Evolutionary conservation across 73 alveolate genomes (phyloP).

Genomic region (Durusdinium trenchii): DNA sequence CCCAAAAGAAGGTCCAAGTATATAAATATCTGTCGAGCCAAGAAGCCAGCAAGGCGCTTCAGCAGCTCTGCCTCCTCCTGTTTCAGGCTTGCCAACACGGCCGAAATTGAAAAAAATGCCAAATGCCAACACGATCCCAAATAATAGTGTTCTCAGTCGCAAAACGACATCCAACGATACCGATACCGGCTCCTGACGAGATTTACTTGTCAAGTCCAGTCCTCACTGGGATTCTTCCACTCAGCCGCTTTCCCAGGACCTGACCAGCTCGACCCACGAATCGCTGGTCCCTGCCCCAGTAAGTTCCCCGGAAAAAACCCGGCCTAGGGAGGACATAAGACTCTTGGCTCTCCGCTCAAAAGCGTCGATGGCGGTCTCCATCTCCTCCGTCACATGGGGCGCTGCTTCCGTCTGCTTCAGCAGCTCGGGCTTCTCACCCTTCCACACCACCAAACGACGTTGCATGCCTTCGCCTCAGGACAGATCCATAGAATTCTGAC

Average conservation of each 20-base stretch:
- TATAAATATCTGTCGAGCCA: too few species aligned
- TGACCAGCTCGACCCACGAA: not conserved
- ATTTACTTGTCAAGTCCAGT: too few species aligned
- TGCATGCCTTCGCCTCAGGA: conserved; percentile 71
- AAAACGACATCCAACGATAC: too few species aligned
- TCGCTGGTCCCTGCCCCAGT: not conserved
- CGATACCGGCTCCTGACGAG: too few species aligned
- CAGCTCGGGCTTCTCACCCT: not conserved
- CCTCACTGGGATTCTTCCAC: conserved; percentile 85
- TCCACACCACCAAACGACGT: conserved; percentile 60
- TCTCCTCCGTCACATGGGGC: not conserved
- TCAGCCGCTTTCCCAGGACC: conserved; percentile 91
- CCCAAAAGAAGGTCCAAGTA: too few species aligned
- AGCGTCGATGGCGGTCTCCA: conserved; percentile 82
- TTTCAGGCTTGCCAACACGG: too few species aligned
- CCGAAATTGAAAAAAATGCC: too few species aligned
- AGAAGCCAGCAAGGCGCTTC: not conserved
- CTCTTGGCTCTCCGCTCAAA: conserved; percentile 72
- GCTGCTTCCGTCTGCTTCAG: not conserved
- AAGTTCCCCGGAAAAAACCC: not conserved
- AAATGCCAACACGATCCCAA: too few species aligned
- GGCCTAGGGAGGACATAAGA: conserved; percentile 70
- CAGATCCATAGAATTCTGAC: not conserved
- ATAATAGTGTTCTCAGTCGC: too few species aligned
- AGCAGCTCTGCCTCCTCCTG: not conserved